Conservation (phyloP, 2,329 filamentous ascomycete species). For the Monilinia fructicola region DNA sequence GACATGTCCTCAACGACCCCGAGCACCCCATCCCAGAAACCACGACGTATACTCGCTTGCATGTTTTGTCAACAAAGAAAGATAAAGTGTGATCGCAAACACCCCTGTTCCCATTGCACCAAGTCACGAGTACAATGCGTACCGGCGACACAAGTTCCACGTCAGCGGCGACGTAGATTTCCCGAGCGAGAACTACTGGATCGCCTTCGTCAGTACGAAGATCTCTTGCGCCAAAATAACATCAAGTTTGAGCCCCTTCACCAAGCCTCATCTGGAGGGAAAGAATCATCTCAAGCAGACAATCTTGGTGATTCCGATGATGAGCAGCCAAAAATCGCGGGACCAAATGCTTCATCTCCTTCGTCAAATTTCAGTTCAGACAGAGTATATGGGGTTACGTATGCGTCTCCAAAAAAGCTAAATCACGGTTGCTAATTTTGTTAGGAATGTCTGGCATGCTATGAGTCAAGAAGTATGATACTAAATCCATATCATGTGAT, state of each 20-base stretch:
- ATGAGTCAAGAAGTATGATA: constrained; percentile 46
- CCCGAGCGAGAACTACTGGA: constrained; percentile 38
- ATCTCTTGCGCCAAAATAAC: constrained; percentile 36
- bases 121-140: constrained; percentile 62
- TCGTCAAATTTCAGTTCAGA: constrained; percentile 36
- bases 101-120: constrained; percentile 69
- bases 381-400: constrained; percentile 40
- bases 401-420: constrained; percentile 27
- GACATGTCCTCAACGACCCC: neutral
- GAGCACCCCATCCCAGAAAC: constrained; percentile 21
- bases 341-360: constrained; percentile 31
- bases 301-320: constrained; percentile 35
- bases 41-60: constrained; percentile 51
- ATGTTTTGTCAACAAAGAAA: constrained; percentile 75
- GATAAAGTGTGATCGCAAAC: constrained; percentile 70
- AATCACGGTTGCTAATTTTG: constrained; percentile 32
- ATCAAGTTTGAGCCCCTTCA: constrained; percentile 37
- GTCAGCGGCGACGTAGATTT: constrained; percentile 56
- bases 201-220: constrained; percentile 37
- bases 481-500: neutral
- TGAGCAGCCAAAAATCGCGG: constrained; percentile 32
- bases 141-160: constrained; percentile 56
- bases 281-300: constrained; percentile 27
- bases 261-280: constrained; percentile 33
- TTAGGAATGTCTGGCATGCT: constrained; percentile 49